A percentile compares a stretch with the other conserved stretches of the same genome.
Conservation (phyloP, 305 asterid species). For the Fraxinus xanthoxyloides region DNA sequence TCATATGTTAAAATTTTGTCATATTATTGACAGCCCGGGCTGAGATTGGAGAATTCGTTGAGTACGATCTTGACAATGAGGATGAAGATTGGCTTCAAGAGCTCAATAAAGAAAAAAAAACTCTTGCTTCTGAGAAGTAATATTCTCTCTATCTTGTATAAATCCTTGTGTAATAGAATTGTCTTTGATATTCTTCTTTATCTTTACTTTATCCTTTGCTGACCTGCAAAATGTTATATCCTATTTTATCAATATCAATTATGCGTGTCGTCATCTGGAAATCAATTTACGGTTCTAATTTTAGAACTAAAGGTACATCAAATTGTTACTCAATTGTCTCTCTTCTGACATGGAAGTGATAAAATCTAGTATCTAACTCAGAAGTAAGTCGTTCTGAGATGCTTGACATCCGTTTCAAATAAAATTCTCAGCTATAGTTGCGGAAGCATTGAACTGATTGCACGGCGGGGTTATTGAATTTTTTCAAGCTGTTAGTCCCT, state of each 20-base stretch:
- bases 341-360: background rate
- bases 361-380: background rate
- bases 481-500: background rate
- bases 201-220: conserved; percentile 10
- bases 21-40: conserved; percentile 72
- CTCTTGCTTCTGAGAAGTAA: conserved; percentile 78
- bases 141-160: conserved; percentile 24
- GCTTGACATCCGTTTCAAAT: background rate
- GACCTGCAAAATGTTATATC: background rate
- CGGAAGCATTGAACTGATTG: background rate
- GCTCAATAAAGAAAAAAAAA: conserved; percentile 70
- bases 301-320: background rate
- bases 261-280: background rate
- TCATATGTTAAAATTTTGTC: conserved; percentile 14
- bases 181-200: background rate
- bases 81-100: conserved; percentile 98
- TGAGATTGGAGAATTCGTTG: conserved; percentile 96
- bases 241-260: background rate
- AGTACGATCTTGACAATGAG: conserved; percentile 98
- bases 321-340: conserved; percentile 2
- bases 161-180: conserved; percentile 21
- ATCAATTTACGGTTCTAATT: background rate
- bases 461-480: background rate
- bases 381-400: background rate
- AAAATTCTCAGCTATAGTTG: background rate